Percentiles rank a stretch among this genome's conserved stretches.
Conservation (phyloP, 768 basidiomycete species). For the Russula sp. region DNA sequence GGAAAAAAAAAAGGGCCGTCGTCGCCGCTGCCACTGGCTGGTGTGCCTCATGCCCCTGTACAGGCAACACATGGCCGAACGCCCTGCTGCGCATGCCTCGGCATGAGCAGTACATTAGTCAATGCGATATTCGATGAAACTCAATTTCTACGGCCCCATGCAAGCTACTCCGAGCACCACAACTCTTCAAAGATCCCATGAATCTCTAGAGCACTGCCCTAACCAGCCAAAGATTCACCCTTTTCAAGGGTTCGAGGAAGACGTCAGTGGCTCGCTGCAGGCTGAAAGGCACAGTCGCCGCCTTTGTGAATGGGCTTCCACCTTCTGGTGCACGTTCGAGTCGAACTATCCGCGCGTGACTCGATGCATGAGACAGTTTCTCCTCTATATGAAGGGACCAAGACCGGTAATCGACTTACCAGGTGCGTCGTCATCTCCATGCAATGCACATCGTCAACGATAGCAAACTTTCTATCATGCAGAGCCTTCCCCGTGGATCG, state of each 20-base stretch:
- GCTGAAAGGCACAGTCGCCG: background rate
- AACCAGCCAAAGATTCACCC: background rate
- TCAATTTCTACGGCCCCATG: background rate
- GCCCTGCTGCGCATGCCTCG: background rate
- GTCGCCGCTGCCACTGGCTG: too few species aligned
- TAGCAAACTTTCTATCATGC: background rate
- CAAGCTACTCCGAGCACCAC: background rate
- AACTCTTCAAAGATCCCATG: background rate
- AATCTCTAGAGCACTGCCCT: background rate
- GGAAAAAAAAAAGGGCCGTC: too few species aligned
- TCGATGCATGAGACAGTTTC: background rate
- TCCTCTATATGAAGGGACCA: slow-evolving; percentile 51
- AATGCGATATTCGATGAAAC: background rate
- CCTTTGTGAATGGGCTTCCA: too few species aligned
- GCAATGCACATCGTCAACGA: background rate
- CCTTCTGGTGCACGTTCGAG: background rate
- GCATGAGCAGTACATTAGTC: background rate
- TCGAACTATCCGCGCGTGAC: slow-evolving; percentile 20
- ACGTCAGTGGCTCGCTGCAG: background rate
- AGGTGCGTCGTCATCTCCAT: slow-evolving; percentile 33
- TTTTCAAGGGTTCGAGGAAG: background rate
- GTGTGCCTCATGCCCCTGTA: too few species aligned
- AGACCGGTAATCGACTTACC: slow-evolving; percentile 48
- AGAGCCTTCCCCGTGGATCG: slow-evolving; percentile 56
- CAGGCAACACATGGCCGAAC: background rate